These are phyloP conservation scores for Lichtheimia hyalospora DNA, from an alignment of 371 early-diverging fungal genomes.

Conservation along the genomic window DNA sequence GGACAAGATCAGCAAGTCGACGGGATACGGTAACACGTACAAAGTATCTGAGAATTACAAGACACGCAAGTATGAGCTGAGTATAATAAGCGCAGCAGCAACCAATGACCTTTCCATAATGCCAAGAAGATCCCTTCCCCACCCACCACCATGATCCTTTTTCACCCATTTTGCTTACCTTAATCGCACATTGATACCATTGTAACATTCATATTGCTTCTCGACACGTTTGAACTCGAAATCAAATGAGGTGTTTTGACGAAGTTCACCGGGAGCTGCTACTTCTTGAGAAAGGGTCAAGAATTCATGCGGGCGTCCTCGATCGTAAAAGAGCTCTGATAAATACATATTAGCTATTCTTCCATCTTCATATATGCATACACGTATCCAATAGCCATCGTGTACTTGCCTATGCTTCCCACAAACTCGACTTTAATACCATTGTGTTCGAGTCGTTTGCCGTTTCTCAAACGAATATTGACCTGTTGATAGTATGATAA, in stretches of 20 bases:
- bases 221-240: slow-evolving; percentile 94
- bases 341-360: background rate
- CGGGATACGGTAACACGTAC: slow-evolving; percentile 84
- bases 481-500: slow-evolving; percentile 59
- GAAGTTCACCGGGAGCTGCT: slow-evolving; percentile 85
- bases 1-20: slow-evolving; percentile 73
- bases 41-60: slow-evolving; percentile 73
- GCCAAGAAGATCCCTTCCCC: no score
- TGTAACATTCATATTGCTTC: slow-evolving; percentile 90
- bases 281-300: slow-evolving; percentile 84
- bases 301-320: slow-evolving; percentile 95
- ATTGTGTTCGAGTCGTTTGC: slow-evolving; percentile 92
- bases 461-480: slow-evolving; percentile 84
- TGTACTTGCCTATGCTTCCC: slow-evolving; percentile 83
- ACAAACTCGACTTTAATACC: slow-evolving; percentile 97
- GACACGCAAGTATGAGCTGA: no score
- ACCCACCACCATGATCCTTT: background rate
- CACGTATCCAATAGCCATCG: background rate
- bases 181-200: slow-evolving; percentile 89
- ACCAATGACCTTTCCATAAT: no score
- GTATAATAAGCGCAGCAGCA: no score
- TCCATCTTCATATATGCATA: background rate
- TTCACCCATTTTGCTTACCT: slow-evolving; percentile 40
- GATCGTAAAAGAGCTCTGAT: slow-evolving; percentile 92
- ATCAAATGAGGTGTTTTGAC: slow-evolving; percentile 71